phyloP scores from a whole-genome alignment of 23 red algal genomes.

The Chondrus crispus region DNA sequence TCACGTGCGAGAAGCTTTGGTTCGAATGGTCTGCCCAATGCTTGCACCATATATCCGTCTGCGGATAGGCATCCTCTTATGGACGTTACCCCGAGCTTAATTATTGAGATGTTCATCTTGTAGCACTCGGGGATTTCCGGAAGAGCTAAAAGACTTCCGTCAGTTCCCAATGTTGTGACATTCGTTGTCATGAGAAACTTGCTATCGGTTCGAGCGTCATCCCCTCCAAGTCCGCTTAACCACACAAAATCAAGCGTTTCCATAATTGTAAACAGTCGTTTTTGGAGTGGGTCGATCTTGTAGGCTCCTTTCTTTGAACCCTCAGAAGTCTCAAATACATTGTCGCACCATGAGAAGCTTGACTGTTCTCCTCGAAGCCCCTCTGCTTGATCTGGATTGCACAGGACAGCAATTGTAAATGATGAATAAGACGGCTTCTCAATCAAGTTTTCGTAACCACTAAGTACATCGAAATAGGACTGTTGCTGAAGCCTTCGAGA shows the following conservation, averaged over 20 bases:
- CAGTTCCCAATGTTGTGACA: background rate
- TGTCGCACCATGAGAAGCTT: slow-evolving; percentile 38
- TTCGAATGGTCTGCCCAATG: background rate
- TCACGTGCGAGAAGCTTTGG: background rate
- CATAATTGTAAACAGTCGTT: slow-evolving; percentile 37
- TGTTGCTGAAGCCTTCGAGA: background rate
- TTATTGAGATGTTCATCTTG: slow-evolving; percentile 27
- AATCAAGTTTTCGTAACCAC: background rate
- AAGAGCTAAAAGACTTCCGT: background rate
- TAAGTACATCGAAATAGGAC: slow-evolving; percentile 6
- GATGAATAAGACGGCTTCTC: slow-evolving; percentile 18
- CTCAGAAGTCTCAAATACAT: background rate
- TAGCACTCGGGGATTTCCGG: slow-evolving; percentile 18
- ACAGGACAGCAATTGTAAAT: slow-evolving; percentile 43
- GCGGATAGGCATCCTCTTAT: slow-evolving; percentile 47
- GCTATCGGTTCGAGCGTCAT: slow-evolving; percentile 6
- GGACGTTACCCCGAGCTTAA: slow-evolving; percentile 1
- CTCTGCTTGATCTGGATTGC: slow-evolving; percentile 14
- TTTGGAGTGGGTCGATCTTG: background rate
- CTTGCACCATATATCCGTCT: slow-evolving; percentile 10
- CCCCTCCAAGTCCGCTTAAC: background rate
- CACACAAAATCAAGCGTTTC: slow-evolving; percentile 56
- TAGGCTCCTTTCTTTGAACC: background rate
- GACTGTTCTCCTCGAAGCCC: slow-evolving; percentile 16
- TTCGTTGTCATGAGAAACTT: slow-evolving; percentile 22